Base-by-base conservation (phyloP, 495 filamentous ascomycete genomes). In the Friedmanniomyces endolithicus region DNA sequence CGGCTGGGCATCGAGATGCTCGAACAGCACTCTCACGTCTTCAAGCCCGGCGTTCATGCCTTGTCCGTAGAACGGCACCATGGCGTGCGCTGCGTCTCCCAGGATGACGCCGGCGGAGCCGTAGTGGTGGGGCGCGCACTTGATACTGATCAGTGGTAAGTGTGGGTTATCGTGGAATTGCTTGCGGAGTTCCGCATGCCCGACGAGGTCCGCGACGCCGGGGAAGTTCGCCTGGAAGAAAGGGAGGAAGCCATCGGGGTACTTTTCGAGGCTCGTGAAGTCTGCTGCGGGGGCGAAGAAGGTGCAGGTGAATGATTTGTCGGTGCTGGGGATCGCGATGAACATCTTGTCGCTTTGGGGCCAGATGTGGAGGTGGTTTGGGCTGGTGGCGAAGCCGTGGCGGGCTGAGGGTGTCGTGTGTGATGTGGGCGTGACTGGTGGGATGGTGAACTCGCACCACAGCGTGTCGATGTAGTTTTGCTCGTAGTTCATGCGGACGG, bases 331-430 rank as follows among this genome's bases (percentile, higher is more conserved):
- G 24, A 99, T 86, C 19, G 92, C 92, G 62, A 99, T 97, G 70
- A 99, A 99, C 92, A 99, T 97, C 65, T 88, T 86, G 12, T 87
- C 79, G 58, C 81, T 80, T 22, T 84, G 87, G 0, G 92, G 92
- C 92, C 92, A 99, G 69, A 99, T 99, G 67, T 99, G 92, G 1
- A 99, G 77, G 63, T 97, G 88, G 65, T 95, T 85, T 16, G 88
- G 87, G 0, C 86, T 88, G 52, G 96, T 86, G 29, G 72, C 72
- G 66, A 90, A 99, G 57, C 72, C 76, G 25, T 77, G 75, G 11
- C 74, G 71, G 20, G 70, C 58, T 14, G 74, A 64, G 0, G 74
- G 70, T 55, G 50, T 58, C 1, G 50, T 52, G 1, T 34, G 16
- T 34, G 49, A 43, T 39, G 40, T 17, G 2, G 41, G 25, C 24